These are phyloP conservation scores for Solanum habrochaites DNA, from an alignment of 257 asterid genomes.

Conservation along the genomic window DNA sequence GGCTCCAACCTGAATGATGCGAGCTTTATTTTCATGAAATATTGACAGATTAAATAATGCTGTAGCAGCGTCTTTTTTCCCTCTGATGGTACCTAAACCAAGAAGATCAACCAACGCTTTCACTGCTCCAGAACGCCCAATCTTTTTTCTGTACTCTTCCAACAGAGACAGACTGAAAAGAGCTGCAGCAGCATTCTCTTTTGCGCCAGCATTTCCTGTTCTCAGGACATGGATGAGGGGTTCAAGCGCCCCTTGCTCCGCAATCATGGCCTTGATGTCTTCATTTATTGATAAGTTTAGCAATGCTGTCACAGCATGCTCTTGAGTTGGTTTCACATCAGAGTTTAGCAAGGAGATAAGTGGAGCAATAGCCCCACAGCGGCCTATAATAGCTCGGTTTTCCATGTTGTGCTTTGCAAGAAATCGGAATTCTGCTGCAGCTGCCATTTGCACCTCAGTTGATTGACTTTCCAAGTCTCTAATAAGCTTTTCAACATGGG, in stretches of 20 bases:
- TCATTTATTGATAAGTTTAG: conserved; percentile 70
- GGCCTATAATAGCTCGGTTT: conserved; percentile 67
- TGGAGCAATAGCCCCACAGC: conserved; percentile 73
- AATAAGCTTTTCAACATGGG: conserved; percentile 59
- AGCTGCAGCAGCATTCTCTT: conserved; percentile 94
- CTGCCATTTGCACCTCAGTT: conserved; percentile 48
- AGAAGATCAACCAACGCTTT: conserved; percentile 74
- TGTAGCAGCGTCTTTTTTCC: conserved; percentile 92
- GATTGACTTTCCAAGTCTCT: conserved; percentile 38
- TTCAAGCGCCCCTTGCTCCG: conserved; percentile 65
- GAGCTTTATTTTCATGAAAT: conserved; percentile 88
- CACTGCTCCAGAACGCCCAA: conserved; percentile 83
- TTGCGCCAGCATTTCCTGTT: conserved; percentile 66
- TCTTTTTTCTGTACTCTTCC: conserved; percentile 70
- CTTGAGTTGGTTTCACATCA: conserved; percentile 46
- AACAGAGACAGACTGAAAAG: conserved; percentile 79
- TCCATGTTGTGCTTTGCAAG: conserved; percentile 68
- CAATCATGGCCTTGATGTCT: conserved; percentile 52
- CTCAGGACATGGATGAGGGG: conserved; percentile 70
- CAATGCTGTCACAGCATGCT: conserved; percentile 90
- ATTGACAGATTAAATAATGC: conserved; percentile 82
- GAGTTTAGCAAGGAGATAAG: conserved; percentile 56
- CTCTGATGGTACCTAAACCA: conserved; percentile 61
- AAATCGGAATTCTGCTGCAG: conserved; percentile 69
- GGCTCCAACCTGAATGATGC: conserved; percentile 86